Percentiles rank a stretch among this genome's conserved stretches.
These are phyloP conservation scores for Chlamydomonas incerta DNA, from an alignment of 139 green algal genomes.

Conservation along the genomic window DNA sequence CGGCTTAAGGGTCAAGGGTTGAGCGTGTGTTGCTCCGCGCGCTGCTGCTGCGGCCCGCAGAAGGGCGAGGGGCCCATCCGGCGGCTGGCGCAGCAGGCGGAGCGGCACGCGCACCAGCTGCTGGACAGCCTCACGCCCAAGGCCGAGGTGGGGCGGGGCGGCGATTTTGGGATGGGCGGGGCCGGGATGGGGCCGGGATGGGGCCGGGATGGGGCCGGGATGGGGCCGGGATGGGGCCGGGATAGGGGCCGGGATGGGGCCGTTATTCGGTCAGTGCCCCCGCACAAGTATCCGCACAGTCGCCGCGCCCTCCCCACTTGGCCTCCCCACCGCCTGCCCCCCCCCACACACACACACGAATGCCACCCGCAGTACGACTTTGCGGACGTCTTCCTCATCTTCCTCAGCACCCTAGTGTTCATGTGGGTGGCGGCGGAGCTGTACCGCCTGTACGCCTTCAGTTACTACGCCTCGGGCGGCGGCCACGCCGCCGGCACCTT, in stretches of 20 bases:
- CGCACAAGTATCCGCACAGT: too few relatives aligned
- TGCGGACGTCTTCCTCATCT: slow-evolving; percentile 10
- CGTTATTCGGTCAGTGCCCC: too few relatives aligned
- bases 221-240: too few relatives aligned
- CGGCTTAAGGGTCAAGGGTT: too few relatives aligned
- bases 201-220: too few relatives aligned
- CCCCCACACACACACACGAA: background rate
- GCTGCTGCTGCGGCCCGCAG: background rate
- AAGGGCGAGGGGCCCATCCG: background rate
- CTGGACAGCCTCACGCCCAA: slow-evolving; percentile 21
- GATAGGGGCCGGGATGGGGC: too few relatives aligned
- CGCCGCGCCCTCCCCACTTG: too few relatives aligned
- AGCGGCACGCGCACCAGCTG: background rate
- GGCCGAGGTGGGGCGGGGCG: background rate
- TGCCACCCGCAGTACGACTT: slow-evolving; percentile 18
- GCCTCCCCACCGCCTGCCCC: background rate
- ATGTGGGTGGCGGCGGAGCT: slow-evolving; percentile 8
- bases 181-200: too few relatives aligned
- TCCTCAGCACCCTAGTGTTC: background rate
- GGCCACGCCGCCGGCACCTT: too few relatives aligned
- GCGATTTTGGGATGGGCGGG: too few relatives aligned
- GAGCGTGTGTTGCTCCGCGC: too few relatives aligned
- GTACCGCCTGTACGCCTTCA: slow-evolving; percentile 6
- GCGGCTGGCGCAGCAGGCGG: slow-evolving; percentile 2
- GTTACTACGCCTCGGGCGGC: too few relatives aligned